Base-by-base conservation (phyloP, 495 filamentous ascomycete genomes). In the Trypethelium eluteriae region DNA sequence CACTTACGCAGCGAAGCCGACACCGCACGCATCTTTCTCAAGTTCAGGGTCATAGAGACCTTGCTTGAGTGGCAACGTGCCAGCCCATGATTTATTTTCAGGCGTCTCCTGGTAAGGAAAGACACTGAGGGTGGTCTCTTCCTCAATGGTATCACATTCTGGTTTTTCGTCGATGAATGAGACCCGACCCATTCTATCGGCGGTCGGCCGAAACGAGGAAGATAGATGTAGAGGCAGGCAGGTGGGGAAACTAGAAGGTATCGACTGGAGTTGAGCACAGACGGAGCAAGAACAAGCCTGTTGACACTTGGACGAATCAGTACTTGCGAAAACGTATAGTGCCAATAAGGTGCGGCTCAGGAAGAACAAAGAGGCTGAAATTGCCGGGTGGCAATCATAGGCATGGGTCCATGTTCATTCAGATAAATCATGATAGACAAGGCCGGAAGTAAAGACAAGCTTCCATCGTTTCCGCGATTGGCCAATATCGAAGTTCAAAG, bases 21-120 rank as follows among this genome's bases (percentile, higher is more conserved):
- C 94, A 88, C 94, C 94, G 75, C 94, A 99, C 57, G 94, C 91
- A 92, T 99, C 94, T 79, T 99, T 99, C 78, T 99, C 94, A 65
- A 94, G 87, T 74, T 88, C 86, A 64, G 94, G 94, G 77, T 98
- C 93, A 75, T 99, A 99, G 39, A 99, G 86, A 79, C 93, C 94
- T 86, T 98, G 95, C 84, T 93, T 93, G 82, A 96, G 86, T 67
- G 94, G 94, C 71, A 99, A 83, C 74, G 93, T 87, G 70, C 92
- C 89, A 64, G 94, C 94, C 94, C 94, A 99, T 76, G 95, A 96
- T 70, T 83, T 83, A 75, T 96, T 91, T 77, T 94, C 90, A 46
- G 91, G 87, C 18, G 84, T 85, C 66, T 84, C 78, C 76, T 96
- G 88, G 79, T 97, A 97, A 71, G 90, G 84, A 82, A 91, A 97